Conservation (phyloP, 345 rosid species). For the Erodium maritimum region DNA sequence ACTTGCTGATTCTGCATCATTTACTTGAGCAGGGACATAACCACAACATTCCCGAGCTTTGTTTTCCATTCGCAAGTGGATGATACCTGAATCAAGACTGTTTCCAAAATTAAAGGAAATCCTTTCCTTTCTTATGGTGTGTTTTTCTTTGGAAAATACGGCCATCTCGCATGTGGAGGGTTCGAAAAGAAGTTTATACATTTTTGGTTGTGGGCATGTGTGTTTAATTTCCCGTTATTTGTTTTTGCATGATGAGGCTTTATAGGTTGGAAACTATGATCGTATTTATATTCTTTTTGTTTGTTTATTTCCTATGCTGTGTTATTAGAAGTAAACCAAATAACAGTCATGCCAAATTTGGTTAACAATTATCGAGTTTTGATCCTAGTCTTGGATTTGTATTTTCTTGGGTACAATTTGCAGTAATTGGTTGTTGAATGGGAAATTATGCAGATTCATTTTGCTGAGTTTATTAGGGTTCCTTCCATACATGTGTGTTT, state of each 20-base stretch:
- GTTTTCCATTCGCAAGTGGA: constrained; percentile 89
- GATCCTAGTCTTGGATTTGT: too few species aligned
- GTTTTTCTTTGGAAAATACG: constrained; percentile 12
- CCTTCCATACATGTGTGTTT: too few species aligned
- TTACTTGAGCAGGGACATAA: constrained; percentile 54
- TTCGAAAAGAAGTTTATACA: constrained; percentile 7
- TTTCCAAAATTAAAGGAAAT: background rate
- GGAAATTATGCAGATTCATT: too few species aligned
- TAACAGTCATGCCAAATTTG: too few species aligned
- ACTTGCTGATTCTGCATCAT: background rate
- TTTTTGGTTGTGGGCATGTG: constrained; percentile 8
- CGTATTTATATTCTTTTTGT: background rate
- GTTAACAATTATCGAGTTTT: too few species aligned
- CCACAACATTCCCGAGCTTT: constrained; percentile 85
- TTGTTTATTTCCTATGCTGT: background rate
- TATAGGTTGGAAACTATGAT: background rate
- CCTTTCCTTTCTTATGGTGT: constrained; percentile 5
- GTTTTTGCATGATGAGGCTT: background rate
- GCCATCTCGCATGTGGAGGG: constrained; percentile 4
- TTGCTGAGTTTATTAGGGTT: too few species aligned
- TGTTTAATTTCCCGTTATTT: background rate
- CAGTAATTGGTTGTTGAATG: too few species aligned
- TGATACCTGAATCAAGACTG: constrained; percentile 36
- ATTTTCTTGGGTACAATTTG: too few species aligned
- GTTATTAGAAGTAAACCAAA: too few species aligned